Evolutionary conservation across 2,329 filamentous ascomycete species (phyloP), one percentile per base, ranked within the genome.

Genomic region (Aspergillus transmontanensis): DNA sequence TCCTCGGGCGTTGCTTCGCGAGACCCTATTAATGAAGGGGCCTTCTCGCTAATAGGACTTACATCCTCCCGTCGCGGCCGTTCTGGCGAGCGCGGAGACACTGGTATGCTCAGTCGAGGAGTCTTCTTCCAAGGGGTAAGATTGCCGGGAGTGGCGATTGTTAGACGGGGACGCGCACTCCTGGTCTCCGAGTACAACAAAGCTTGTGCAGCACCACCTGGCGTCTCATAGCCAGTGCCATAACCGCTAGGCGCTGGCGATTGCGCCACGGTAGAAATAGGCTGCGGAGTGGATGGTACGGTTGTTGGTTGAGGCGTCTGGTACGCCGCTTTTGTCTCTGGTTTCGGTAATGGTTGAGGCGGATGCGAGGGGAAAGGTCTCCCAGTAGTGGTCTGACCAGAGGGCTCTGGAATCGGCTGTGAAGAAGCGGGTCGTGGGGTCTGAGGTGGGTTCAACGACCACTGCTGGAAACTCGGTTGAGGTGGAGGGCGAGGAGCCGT

Each of bases 41-140:
- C 77, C 50, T 71, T 73, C 41, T 81, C 80, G 56, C 80, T 82
- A 60, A 82, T 80, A 0, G 80, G 80, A 66, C 80, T 82, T 12
- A 82, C 75, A 67, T 81, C 80, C 59, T 79, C 78, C 2, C 79
- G 75, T 6, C 74, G 71, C 53, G 80, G 80, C 2, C 76, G 74
- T 57, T 73, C 68, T 11, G 80, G 80, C 23, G 80, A 81, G 19
- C 71, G 70, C 32, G 78, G 78, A 6, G 76, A 77, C 21, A 72
- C 64, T 0, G 77, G 70, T 43, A 80, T 72, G 10, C 69, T 76
- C 46, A 74, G 58, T 14, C 70, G 72, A 26, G 78, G 77, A 41
- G 73, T 73, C 58, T 75, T 73, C 66, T 79, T 82, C 80, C 80
- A 82, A 4, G 78, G 80, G 1, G 80, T 82, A 21, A 73, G 73